Conservation (phyloP, 345 rosid species). For the Anastatica hierochuntica region DNA sequence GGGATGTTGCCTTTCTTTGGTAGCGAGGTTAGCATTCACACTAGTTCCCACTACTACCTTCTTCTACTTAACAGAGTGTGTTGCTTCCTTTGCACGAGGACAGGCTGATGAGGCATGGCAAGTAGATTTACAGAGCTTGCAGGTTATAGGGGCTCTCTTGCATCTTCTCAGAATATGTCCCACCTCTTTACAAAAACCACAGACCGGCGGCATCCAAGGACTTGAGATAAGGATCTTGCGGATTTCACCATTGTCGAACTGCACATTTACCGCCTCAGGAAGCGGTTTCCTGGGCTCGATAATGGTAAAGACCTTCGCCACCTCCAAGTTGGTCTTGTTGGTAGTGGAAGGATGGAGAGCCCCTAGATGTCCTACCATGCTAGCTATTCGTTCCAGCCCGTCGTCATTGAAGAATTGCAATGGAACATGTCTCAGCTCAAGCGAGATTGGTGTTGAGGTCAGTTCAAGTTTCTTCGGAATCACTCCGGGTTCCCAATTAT, state of each 20-base stretch:
- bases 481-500: not conserved
- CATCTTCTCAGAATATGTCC: not conserved
- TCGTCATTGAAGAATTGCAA: not conserved
- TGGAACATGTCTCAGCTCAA: not conserved
- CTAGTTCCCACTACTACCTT: no score
- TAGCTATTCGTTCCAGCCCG: no score
- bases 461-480: not conserved
- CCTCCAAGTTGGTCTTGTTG: not conserved
- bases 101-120: fast-evolving
- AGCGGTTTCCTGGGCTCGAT: no score
- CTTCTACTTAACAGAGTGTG: no score
- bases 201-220: no score
- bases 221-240: not conserved
- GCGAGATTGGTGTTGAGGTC: not conserved
- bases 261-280: not conserved
- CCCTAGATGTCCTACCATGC: not conserved
- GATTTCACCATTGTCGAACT: not conserved
- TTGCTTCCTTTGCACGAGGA: not conserved
- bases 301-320: not conserved
- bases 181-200: not conserved
- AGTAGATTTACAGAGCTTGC: not conserved
- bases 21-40: no score
- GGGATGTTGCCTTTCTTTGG: no score
- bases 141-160: not conserved
- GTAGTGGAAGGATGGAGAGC: not conserved